Evolutionary conservation across 2,329 filamentous ascomycete species (phyloP), one percentile per base, ranked within the genome.

Genomic region (Stachybotrys echinatus): DNA sequence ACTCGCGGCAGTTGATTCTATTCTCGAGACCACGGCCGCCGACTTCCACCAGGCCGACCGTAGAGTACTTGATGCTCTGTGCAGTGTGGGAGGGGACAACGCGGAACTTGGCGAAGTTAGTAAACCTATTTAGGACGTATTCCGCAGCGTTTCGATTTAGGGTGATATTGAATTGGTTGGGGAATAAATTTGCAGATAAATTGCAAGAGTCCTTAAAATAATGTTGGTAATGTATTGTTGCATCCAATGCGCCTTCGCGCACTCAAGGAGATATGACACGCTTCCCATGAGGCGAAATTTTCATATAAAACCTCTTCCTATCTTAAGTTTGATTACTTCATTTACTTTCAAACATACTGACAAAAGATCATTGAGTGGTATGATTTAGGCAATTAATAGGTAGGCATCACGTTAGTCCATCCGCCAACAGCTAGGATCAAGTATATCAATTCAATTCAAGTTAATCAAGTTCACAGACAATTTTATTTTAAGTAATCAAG

Each of bases 41-140:
- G 4, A 50, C 21, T 5, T 50, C 23, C 18, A 51, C 49, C 14
- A 60, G 45, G 3, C 55, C 56, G 4, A 47, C n/a, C n/a, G 53
- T 38, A 8, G 52, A 52, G 46, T 60, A 60, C 19, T 59, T 57
- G 37, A 59, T 53, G 27, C 50, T 52, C 45, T 59, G 56, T 8
- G 58, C 58, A 21, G 56, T 58, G 23, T 60, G 56, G 17, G 58
- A 60, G 20, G 58, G 58, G 4, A 60, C 58, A 17, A 59, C 57
- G 1, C 47, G 48, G 22, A 59, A 59, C 3, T 55, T 47, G 23
- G 44, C 31, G 19, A 59, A 59, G 18, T 55, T 48, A 17, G 12
- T n/a, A 20, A 45, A 58, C 44, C 47, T 47, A 6, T 51, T 22
- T 8, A 59, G 52, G 7, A 59, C 57, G 4, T 42, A 48, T 34